Conservation (phyloP, 2,329 filamentous ascomycete genomes). For the Neopestalotiopsis clavispora region DNA sequence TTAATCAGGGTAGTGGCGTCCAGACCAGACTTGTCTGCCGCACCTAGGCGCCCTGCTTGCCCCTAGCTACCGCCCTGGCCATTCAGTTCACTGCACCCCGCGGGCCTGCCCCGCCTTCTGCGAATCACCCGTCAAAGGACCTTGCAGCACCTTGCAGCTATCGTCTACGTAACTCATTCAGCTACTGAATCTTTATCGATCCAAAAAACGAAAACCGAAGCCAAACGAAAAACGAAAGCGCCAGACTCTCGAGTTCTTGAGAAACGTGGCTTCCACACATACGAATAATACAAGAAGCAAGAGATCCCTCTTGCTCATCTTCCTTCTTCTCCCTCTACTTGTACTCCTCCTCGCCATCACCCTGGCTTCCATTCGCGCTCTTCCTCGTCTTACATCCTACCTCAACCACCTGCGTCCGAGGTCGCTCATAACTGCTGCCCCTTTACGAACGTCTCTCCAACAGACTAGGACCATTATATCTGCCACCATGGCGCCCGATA, state of each 20-base stretch:
- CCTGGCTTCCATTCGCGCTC: constrained; percentile 68
- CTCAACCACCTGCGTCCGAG: constrained; percentile 58
- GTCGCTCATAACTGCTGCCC: constrained; percentile 35
- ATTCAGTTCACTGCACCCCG: neutral
- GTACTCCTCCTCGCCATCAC: constrained; percentile 64
- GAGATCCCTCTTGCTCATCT: constrained; percentile 47
- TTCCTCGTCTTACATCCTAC: constrained; percentile 62
- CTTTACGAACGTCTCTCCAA: constrained; percentile 27
- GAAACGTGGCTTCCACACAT: constrained; percentile 13
- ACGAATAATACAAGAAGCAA: neutral
- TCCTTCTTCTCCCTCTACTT: constrained; percentile 52
- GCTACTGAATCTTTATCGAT: neutral
- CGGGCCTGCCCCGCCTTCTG: neutral
- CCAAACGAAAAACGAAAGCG: neutral
- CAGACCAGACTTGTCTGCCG: too few species aligned
- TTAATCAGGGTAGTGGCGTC: too few species aligned
- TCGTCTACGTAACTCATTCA: neutral
- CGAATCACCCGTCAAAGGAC: constrained; percentile 11
- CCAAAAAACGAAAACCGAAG: neutral
- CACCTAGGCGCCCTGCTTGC: too few species aligned
- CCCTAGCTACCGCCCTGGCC: neutral
- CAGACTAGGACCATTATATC: constrained; percentile 45
- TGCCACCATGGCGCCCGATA: constrained; percentile 67
- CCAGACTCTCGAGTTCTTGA: neutral
- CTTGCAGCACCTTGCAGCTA: neutral